Evolutionary conservation across 345 rosid genomes (phyloP), one percentile per base, ranked within the genome.

Genomic region (Salix purpurea): DNA sequence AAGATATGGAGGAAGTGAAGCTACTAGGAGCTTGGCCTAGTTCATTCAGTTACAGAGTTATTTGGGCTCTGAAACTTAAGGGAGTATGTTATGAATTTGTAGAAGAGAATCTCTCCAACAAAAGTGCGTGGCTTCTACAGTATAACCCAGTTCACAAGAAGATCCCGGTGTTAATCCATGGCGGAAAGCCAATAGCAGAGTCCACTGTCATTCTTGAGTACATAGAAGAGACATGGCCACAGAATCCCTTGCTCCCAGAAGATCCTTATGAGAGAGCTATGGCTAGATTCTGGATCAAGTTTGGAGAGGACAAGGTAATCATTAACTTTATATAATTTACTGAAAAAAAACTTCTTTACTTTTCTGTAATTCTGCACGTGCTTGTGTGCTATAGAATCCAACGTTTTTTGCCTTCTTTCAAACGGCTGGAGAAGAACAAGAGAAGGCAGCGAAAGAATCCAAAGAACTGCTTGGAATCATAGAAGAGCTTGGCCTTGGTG

Each of bases 11-110:
- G 6, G 66, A 69, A 52, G 40, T 77, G 24, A 81, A 73, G 68
- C 80, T 77, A 6, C 21, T 73, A 5, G 78, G 72, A 73, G 58
- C 77, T 64, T 77, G 84, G 80, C 78, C 84, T 36, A 81, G 80
- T 62, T 23, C 67, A 7, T 80, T 28, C 30, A 65, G 68, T 72
- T 76, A 76, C 77, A 76, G 80, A 62, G 67, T 77, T 8, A 69
- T 62, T 21, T 81, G 77, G 83, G 74, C 79, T 56, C 74, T 76
- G 44, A 46, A 76, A 46, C 73, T 71, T 18, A 72, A 80, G 64
- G 77, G 71, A 26, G 62, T 76, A 13, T 24, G 67, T 70, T 80
- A 80, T 13, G 79, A 80, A 60, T 72, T 67, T 61, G n/a, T 68
- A 21, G 77, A 76, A 58, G 67, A 76, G 65, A 15, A 76, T 40